Evolutionary conservation across 2,329 filamentous ascomycete genomes (phyloP), one percentile per base, ranked within the genome.

Genomic region (Diplodia seriata): DNA sequence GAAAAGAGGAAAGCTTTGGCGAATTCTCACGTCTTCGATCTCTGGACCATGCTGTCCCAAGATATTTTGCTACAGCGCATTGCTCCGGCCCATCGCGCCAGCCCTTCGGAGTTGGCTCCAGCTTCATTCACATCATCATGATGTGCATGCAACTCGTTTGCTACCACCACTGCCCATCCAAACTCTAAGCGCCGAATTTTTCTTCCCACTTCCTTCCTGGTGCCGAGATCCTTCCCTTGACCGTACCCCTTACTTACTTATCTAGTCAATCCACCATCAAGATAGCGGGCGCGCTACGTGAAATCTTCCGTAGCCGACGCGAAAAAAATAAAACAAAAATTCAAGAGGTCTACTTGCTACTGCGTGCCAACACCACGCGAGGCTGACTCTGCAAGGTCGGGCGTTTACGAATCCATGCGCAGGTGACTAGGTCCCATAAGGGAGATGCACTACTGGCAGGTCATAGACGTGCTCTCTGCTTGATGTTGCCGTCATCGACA

Each of bases 181-280:
- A 20, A 47, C 43, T 20, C n/a, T 47, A 47, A 47, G 43, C 43
- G 43, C 43, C 43, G 11, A 36, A 9, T 8, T 26, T 43, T 43
- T 7, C 40, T 33, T 55, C 18, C 18, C 23, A 26, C 23, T 26
- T 26, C 23, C 23, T 26, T 2, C 23, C 40, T 61, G 14, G n/a
- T 20, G 38, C 15, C 23, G 18, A 23, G 7, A n/a, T 20, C 43
- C n/a, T 36, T 33, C 20, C 5, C 40, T 47, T 15, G 43, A 47
- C 20, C 15, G 14, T 36, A 36, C 43, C 43, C 43, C 43, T 47
- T 47, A 20, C 8, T 47, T 20, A 36, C 43, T 43, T 43, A 8
- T 50, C 9, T 62, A 6, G 26, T 50, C 29, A 62, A 50, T 36
- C 57, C 57, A 50, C 18, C 40, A 40, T 62, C 31, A 6, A 50